Evolutionary conservation across 441 rosid genomes (phyloP).

Genomic region (Populus trichocarpa): DNA sequence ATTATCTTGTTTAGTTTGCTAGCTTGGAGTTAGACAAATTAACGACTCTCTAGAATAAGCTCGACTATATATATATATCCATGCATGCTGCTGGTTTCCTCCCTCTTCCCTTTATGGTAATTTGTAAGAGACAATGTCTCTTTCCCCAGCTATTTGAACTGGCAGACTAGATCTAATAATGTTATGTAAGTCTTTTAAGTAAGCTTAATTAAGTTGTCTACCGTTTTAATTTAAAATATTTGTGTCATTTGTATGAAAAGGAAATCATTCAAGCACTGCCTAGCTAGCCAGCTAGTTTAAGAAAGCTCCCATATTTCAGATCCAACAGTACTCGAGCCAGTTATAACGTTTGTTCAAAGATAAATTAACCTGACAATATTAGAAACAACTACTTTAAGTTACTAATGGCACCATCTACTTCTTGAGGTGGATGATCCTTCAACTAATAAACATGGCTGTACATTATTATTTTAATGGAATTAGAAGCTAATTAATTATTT

Average conservation of each 20-base stretch:
- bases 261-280: not conserved
- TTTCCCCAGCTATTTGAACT: not conserved
- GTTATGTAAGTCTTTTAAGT: no score
- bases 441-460: no score
- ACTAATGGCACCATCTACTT: no score
- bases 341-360: no score
- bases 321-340: not conserved
- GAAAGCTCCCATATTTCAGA: not conserved
- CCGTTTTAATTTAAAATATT: not conserved
- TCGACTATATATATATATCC: no score
- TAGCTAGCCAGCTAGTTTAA: no score
- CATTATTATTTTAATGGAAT: no score
- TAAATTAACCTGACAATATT: no score
- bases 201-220: not conserved
- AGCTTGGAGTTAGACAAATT: not conserved
- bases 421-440: no score
- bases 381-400: no score
- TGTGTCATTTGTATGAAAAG: not conserved
- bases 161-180: not conserved
- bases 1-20: not conserved
- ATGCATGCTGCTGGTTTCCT: not conserved
- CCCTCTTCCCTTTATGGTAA: not conserved
- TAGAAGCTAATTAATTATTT: no score
- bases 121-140: not conserved
- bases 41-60: not conserved